Evolutionary conservation across 2,329 filamentous ascomycete genomes (phyloP), one percentile per base, ranked within the genome.

Genomic region (Claviceps capensis): DNA sequence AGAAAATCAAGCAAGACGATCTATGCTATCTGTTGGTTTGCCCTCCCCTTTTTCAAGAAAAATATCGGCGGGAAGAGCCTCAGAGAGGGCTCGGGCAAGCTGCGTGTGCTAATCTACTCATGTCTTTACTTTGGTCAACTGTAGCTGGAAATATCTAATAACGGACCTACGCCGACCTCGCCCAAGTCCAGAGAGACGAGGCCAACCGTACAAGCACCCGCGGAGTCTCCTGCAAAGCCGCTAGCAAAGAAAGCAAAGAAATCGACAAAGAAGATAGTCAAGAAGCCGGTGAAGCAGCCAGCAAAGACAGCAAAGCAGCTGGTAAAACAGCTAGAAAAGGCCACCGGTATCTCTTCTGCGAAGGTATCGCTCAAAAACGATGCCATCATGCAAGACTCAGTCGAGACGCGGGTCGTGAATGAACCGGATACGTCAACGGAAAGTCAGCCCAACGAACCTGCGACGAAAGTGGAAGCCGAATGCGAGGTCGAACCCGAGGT

Each of bases 1-100:
- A 8, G 48, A n/a, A 6, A 44, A 13, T 4, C 48, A 36, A 22
- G 26, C 9, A 43, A 45, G 40, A 11, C 42, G 17, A 40, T 52
- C 43, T 7, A n/a, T 52, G n/a, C 38, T 37, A 49, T 47, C 51
- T 44, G 53, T 37, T 36, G 19, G 19, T 40, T 23, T 48, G 36
- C 36, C 34, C 36, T 22, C 26, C 16, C 11, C 26, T 36, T 47
- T 4, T 47, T 36, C 2, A 34, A 14, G 14, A 11, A 2, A 2
- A 4, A 2, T 30, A 11, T 30, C 22, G 9, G 23, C 16, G 11
- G 14, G 16, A 7, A n/a, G n/a, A 14, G 37, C 14, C 14, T 6
- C 23, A 7, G 9, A 23, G 47, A 38, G 26, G 30, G 23, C 7
- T 5, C 30, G 48, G 22, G 26, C 34, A 49, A 36, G 40, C 26